Percentiles rank a stretch among this genome's conserved stretches.
Evolutionary conservation across 108 stramenopile species (phyloP).

Genomic region (Fragilariopsis cylindrus): DNA sequence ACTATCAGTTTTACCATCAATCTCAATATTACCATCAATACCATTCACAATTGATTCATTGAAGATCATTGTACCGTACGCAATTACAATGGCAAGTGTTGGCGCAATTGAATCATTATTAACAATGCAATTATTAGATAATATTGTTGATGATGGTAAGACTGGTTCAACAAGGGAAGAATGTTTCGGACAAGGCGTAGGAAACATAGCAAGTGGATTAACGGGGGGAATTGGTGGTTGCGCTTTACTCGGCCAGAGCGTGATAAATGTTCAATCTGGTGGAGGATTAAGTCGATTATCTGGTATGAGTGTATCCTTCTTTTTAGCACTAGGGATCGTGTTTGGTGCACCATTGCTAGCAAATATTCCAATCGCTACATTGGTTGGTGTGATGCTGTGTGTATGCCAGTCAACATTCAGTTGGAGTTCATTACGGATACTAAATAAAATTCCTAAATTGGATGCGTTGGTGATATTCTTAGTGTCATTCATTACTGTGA

Average conservation of each 20-base stretch:
- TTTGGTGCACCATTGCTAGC: conserved; percentile 68
- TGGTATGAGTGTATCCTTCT: conserved; percentile 75
- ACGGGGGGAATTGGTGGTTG: conserved; percentile 85
- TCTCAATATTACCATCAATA: conserved; percentile 45
- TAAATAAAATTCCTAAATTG: conserved; percentile 69
- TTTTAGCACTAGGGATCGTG: conserved; percentile 72
- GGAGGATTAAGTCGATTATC: conserved; percentile 59
- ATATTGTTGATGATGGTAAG: conserved; percentile 75
- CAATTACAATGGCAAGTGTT: conserved; percentile 77
- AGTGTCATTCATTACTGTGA: conserved; percentile 60
- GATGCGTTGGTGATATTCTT: conserved; percentile 72
- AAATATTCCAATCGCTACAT: conserved; percentile 60
- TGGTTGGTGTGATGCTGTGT: conserved; percentile 79
- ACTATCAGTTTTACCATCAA: conserved; percentile 60
- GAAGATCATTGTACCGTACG: conserved; percentile 59
- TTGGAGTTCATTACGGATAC: conserved; percentile 71
- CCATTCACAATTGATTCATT: conserved; percentile 56
- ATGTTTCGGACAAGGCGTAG: conserved; percentile 71
- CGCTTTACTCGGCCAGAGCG: conserved; percentile 78
- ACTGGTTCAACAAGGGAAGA: conserved; percentile 67
- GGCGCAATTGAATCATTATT: conserved; percentile 71
- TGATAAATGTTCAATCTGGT: conserved; percentile 82
- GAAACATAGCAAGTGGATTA: conserved; percentile 66
- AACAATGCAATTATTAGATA: conserved; percentile 81
- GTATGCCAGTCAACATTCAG: conserved; percentile 80